phyloP scores from a whole-genome alignment of 257 asterid genomes.

The Solanum pennellii region DNA sequence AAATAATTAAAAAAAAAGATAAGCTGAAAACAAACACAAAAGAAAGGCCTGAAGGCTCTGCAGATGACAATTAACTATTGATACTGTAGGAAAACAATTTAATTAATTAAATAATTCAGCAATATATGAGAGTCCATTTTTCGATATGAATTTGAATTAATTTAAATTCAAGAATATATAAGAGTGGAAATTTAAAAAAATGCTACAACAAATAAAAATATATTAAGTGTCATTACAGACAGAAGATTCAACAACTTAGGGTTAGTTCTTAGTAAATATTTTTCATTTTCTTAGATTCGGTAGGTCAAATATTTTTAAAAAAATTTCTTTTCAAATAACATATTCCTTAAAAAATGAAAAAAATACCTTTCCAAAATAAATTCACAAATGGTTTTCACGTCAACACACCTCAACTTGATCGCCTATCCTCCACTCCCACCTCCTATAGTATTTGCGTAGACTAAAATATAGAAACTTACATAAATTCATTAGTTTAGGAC shows the following conservation, averaged over 20 bases:
- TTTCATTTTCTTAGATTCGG: no score
- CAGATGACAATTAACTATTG: background rate
- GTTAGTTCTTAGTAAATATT: background rate
- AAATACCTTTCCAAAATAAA: no score
- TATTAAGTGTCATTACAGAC: background rate
- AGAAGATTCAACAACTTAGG: background rate
- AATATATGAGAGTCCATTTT: background rate
- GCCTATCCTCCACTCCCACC: background rate
- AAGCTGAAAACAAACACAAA: background rate
- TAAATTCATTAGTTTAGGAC: no score
- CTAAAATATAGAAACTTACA: no score
- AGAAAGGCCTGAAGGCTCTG: background rate
- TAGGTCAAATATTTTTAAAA: background rate
- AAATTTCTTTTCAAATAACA: no score
- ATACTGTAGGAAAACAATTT: background rate
- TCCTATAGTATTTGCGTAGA: no score
- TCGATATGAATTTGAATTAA: background rate
- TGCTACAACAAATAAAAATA: background rate
- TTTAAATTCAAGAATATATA: background rate
- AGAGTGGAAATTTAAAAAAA: background rate
- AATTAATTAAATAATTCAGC: no score
- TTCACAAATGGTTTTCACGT: background rate
- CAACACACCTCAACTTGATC: background rate
- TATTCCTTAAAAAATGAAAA: background rate
- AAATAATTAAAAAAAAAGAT: background rate